Evolutionary conservation across 257 asterid species (phyloP).

Genomic region (Scutellaria barbata): DNA sequence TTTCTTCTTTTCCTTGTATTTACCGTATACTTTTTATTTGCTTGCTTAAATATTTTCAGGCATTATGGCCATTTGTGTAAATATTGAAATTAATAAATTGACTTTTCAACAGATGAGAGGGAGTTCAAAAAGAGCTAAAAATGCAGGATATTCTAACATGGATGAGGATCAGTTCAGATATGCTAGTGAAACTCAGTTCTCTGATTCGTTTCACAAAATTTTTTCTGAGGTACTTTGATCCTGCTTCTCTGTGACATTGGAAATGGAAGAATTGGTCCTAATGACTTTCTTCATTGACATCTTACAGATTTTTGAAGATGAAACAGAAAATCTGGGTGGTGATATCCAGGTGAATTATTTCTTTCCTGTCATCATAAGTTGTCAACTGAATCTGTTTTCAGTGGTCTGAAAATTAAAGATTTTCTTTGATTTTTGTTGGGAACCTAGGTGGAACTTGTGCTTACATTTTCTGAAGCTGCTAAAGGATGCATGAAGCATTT

Average conservation of each 20-base stretch:
- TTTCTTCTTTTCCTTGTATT: conserved; percentile 21
- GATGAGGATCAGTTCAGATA: conserved; percentile 54
- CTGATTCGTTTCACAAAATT: conserved; percentile 78
- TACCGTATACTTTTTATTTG: conserved; percentile 12
- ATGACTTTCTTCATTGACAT: conserved; percentile 29
- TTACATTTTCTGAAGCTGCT: conserved; percentile 88
- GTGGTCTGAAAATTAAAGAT: conserved; percentile 28
- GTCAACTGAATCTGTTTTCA: conserved; percentile 23
- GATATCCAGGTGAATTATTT: conserved; percentile 68
- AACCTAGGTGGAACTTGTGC: conserved; percentile 77
- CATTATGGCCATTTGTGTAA: conserved; percentile 15
- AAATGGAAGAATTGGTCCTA: conserved; percentile 17
- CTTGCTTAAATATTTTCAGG: conserved; percentile 23
- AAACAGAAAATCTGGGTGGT: conserved; percentile 50
- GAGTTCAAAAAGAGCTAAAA: conserved; percentile 40
- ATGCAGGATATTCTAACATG: conserved; percentile 45
- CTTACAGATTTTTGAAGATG: conserved; percentile 78
- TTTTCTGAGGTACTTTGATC: conserved; percentile 79
- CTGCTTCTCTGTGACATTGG: conserved; percentile 21
- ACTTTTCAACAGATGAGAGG: conserved; percentile 57
- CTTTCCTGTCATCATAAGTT: conserved; percentile 29
- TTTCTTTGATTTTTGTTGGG: conserved; percentile 16
- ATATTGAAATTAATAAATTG: conserved; percentile 23
- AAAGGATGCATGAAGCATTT: conserved; percentile 81
- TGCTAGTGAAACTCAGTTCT: conserved; percentile 59